Conservation (phyloP, 2,329 filamentous ascomycete genomes). For the Talaromyces piceae region DNA sequence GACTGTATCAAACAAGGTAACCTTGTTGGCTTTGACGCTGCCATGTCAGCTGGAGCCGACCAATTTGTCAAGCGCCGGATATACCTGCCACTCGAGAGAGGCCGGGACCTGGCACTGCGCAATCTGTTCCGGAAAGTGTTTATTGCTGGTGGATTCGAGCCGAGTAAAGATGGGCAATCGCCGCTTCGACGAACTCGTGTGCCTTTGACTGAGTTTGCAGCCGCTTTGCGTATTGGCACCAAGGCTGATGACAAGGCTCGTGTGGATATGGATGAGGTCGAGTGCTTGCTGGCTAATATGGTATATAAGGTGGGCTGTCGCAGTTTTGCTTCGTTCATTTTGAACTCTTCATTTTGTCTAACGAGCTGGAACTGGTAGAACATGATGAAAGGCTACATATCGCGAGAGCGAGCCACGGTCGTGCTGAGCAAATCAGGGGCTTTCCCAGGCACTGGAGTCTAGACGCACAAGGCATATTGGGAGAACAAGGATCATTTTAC, state of each 20-base stretch:
- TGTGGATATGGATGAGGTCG: slow-evolving; percentile 84
- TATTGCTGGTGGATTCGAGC: slow-evolving; percentile 72
- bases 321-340: background rate
- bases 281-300: slow-evolving; percentile 90
- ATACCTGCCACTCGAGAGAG: slow-evolving; percentile 87
- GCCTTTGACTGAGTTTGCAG: slow-evolving; percentile 73
- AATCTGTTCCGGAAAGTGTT: slow-evolving; percentile 92
- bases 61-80: slow-evolving; percentile 90
- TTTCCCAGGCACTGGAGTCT: slow-evolving; percentile 81
- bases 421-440: slow-evolving; percentile 86
- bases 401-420: slow-evolving; percentile 79
- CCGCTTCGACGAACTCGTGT: slow-evolving; percentile 64
- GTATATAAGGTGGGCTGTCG: slow-evolving; percentile 80
- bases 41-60: slow-evolving; percentile 74
- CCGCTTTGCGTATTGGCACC: slow-evolving; percentile 70
- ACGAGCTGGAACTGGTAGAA: slow-evolving; percentile 51
- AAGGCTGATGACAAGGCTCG: slow-evolving; percentile 43
- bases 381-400: slow-evolving; percentile 97
- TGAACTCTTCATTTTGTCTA: slow-evolving; percentile 5
- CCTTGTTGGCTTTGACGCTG: slow-evolving; percentile 73
- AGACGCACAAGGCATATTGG: too few species aligned
- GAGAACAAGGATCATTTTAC: too few species aligned
- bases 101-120: slow-evolving; percentile 81
- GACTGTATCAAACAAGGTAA: slow-evolving; percentile 75
- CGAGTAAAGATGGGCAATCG: slow-evolving; percentile 60